Conservation (phyloP, 352 stramenopile species). For the Globisporangium abappressorium region DNA sequence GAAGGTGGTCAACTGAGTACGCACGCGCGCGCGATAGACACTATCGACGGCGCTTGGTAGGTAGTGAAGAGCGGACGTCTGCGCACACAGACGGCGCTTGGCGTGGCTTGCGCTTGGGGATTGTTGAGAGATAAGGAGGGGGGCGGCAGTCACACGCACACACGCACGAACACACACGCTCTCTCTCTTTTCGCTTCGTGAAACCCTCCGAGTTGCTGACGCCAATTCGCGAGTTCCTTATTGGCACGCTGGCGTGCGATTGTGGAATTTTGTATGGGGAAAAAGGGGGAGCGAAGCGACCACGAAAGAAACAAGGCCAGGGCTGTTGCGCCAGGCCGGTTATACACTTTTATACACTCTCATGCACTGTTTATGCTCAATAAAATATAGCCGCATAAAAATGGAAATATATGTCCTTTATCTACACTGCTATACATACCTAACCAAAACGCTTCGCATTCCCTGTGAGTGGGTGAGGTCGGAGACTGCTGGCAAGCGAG, state of each 20-base stretch:
- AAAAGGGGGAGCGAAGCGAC: not conserved
- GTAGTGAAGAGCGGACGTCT: not conserved
- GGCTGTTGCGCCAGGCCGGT: not conserved
- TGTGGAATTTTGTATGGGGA: not conserved
- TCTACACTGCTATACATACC: not conserved
- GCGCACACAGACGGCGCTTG: not conserved
- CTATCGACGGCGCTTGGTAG: not conserved
- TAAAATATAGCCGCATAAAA: not conserved
- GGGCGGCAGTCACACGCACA: not conserved
- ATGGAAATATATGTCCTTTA: not conserved
- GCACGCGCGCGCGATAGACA: not conserved
- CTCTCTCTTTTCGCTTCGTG: not conserved
- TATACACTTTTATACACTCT: not conserved
- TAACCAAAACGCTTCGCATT: not conserved
- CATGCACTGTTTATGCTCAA: not conserved
- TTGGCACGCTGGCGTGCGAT: not conserved
- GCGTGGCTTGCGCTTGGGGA: not conserved
- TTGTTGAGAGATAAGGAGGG: not conserved
- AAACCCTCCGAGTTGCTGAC: not conserved
- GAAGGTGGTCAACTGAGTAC: not conserved
- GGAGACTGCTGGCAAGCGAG: not conserved
- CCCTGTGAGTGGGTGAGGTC: too few species aligned
- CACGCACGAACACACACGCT: too few species aligned
- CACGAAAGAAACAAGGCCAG: constrained; percentile 4
- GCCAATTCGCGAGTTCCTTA: not conserved